Evolutionary conservation across 805 yeast species (phyloP).

Genomic region (Pichia nanzhaoensis): DNA sequence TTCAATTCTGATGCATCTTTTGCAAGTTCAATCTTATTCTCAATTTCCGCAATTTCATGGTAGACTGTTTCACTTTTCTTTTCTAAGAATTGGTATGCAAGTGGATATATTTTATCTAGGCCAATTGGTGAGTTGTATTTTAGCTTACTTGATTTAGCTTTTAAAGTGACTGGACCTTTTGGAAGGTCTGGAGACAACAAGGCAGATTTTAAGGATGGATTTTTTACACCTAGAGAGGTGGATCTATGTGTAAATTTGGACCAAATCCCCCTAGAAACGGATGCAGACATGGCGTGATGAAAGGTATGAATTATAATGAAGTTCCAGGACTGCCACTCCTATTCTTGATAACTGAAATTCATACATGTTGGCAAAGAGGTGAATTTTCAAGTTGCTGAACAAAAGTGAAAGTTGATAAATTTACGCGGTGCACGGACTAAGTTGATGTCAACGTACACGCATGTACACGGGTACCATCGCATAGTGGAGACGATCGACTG

Average conservation of each 20-base stretch:
- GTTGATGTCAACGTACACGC: no score
- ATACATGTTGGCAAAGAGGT: no score
- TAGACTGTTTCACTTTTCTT: conserved; percentile 40
- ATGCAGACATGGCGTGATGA: conserved; percentile 8
- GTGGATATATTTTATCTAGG: conserved; percentile 64
- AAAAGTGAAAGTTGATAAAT: no score
- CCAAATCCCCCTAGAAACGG: conserved; percentile 32
- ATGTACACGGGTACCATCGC: background rate
- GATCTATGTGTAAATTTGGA: conserved; percentile 31
- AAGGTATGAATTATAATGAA: background rate
- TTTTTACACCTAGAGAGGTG: conserved; percentile 26
- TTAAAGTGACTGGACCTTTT: conserved; percentile 49
- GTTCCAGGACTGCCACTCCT: no score
- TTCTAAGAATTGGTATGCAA: conserved; percentile 53
- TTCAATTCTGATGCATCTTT: conserved; percentile 19
- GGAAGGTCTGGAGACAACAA: conserved; percentile 30
- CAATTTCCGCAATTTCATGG: conserved; percentile 32
- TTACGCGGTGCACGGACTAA: no score
- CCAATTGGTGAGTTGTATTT: conserved; percentile 64
- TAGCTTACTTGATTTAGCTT: conserved; percentile 34
- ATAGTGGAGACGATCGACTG: background rate
- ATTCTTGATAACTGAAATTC: no score
- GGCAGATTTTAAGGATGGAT: conserved; percentile 23
- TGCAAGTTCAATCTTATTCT: conserved; percentile 23
- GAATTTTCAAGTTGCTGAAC: no score